Evolutionary conservation across 2,329 filamentous ascomycete species (phyloP), one percentile per base, ranked within the genome.

Genomic region (Botrytis hyacinthi): DNA sequence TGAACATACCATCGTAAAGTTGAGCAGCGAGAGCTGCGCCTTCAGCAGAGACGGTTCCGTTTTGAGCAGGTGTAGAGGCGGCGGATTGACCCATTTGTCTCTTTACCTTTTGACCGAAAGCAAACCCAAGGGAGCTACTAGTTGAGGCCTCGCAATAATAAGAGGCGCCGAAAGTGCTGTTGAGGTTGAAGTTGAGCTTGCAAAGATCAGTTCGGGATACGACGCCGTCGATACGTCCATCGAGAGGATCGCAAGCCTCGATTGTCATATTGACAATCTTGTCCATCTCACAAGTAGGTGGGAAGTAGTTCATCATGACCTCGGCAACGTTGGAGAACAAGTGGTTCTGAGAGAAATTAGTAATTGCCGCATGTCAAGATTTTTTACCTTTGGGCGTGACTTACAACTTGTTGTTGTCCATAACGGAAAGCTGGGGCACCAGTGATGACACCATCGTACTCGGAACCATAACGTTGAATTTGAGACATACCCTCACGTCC

Each of bases 231-330:
- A 82, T 83, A 62, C 83, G 82, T 9, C 88, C 87, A 72, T 90
- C 88, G 9, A 90, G 81, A 12, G 83, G 81, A 75, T 90, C 87
- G 69, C 88, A 90, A 51, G 84, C 84, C 1, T 81, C 81, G 65
- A 89, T 88, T 8, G 87, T 89, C 57, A 83, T 81, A 77, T 88
- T 89, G 32, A 86, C 83, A 63, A 89, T 88, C 77, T 84, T 85
- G 9, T 83, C 81, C 22, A 88, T 77, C 68, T 86, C 85, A 61
- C 83, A 84, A 0, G 85, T 80, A 3, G 83, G 81, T 3, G 84
- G 83, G 73, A 81, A 83, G 75, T 86, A 85, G 71, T 81, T 81
- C 35, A 82, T 71, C 0, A 81, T 83, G 32, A 83, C 75, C 76
- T 85, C 83, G 1, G 85, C 80, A 0, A 80, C 78, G 40, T 78